Conservation (phyloP, 2,329 filamentous ascomycete genomes). For the Clonostachys byssicola region DNA sequence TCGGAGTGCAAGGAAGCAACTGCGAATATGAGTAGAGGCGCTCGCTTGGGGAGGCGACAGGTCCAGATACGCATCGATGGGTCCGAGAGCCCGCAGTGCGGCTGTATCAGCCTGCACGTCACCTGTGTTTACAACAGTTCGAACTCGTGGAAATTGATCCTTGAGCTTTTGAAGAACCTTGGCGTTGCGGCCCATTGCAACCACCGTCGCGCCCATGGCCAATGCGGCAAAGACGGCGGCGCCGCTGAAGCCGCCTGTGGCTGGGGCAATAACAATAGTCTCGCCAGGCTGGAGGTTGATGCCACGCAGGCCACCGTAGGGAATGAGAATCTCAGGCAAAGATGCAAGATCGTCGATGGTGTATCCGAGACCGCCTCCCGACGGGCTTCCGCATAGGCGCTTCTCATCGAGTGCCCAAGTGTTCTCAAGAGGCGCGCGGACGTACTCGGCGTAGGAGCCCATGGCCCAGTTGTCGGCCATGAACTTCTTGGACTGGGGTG, state of each 20-base stretch:
- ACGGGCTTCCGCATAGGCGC: slow-evolving; percentile 4
- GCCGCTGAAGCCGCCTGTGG: slow-evolving; percentile 44
- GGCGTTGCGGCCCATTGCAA: slow-evolving; percentile 43
- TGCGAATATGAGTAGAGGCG: neutral
- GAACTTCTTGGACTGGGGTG: slow-evolving; percentile 12
- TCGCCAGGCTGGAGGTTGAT: slow-evolving; percentile 38
- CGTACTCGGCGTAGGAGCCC: slow-evolving; percentile 20
- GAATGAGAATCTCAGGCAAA: slow-evolving; percentile 25
- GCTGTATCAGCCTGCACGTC: slow-evolving; percentile 26
- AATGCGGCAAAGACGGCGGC: slow-evolving; percentile 41
- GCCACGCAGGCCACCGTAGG: slow-evolving; percentile 37
- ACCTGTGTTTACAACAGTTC: slow-evolving; percentile 32
- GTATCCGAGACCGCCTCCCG: slow-evolving; percentile 5
- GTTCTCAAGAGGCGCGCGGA: slow-evolving; percentile 25
- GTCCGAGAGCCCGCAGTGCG: slow-evolving; percentile 13
- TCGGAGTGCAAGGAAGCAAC: slow-evolving; percentile 15
- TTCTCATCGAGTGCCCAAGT: slow-evolving; percentile 21
- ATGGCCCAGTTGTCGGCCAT: slow-evolving; percentile 21
- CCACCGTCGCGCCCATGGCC: slow-evolving; percentile 45
- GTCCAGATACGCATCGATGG: slow-evolving; percentile 38
- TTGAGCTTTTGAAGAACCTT: slow-evolving; percentile 23
- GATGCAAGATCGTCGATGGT: slow-evolving; percentile 16
- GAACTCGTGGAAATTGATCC: neutral
- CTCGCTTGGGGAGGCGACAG: slow-evolving; percentile 30
- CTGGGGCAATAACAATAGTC: slow-evolving; percentile 42